Evolutionary conservation across 805 yeast species (phyloP), one percentile per base, ranked within the genome.

Genomic region (Teunomyces aglyptinius): DNA sequence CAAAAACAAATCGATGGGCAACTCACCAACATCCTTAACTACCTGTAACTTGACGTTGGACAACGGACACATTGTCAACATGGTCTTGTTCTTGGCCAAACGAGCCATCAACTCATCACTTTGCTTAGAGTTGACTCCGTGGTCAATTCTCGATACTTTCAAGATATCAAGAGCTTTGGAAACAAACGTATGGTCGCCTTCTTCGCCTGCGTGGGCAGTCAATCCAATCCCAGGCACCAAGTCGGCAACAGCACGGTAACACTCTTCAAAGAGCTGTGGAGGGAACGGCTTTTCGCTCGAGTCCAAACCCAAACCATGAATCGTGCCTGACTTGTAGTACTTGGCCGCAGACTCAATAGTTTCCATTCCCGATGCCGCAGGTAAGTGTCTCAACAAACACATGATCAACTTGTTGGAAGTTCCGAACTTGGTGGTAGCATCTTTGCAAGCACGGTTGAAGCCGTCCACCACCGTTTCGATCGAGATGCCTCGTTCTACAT

Each of bases 171-270:
- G 67, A 1, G 94, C 69, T 44, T 73, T 75, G 7, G 67, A 48
- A 22, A 87, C 86, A 54, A 71, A 86, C n/a, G 80, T 76, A 35
- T 89, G 82, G 52, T 85, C 88, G 44, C 92, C 95, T 70, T 88
- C 95, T 67, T 88, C 96, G 57, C 96, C 96, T 2, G 94, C 95
- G 59, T 88, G 96, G 2, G 96, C 92, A 31, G 95, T 88, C 45
- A 85, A 71, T 33, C 81, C 76, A 46, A 83, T 76, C 19, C 77
- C 67, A 19, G 84, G 80, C 57, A 72, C 78, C 35, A 70, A 59
- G 19, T 70, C 67, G 45, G 70, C 71, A 6, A 86, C 76, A 16
- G 61, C 57, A 7, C 64, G 55, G 61, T 83, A 88, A 61, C 89
- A 83, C 41, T 84, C 86, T 11, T 67, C 68, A 58, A 86, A 88